Evolutionary conservation across 768 basidiomycete species (phyloP).

Genomic region (Porphyrellus cyaneotinctus): DNA sequence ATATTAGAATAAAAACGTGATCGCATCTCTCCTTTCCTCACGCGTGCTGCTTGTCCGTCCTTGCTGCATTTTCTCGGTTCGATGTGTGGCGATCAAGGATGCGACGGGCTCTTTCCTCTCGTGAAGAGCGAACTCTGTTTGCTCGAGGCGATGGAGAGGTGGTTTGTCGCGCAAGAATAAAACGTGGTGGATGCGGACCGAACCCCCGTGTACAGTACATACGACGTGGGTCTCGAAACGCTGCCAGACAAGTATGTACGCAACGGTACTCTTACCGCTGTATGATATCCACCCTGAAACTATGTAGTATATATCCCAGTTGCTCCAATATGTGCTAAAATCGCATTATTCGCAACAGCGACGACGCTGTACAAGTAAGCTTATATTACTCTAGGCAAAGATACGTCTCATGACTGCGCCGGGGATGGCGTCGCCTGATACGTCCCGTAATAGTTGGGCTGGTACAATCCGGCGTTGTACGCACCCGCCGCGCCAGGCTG

Average conservation of each 20-base stretch:
- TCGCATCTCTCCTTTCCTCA: neutral
- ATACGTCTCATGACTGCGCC: constrained; percentile 27
- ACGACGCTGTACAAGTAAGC: constrained; percentile 8
- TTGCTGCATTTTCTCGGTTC: constrained; percentile 11
- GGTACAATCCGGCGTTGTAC: constrained; percentile 23
- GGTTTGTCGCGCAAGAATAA: constrained; percentile 28
- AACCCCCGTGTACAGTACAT: neutral
- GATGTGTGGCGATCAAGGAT: constrained; percentile 6
- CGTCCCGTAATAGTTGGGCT: constrained; percentile 31
- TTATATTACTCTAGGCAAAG: constrained; percentile 20
- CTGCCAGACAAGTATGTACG: constrained; percentile 22
- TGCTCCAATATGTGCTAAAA: neutral
- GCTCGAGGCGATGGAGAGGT: constrained; percentile 29
- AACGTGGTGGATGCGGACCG: constrained; percentile 6
- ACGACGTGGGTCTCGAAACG: constrained; percentile 6
- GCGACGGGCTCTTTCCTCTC: constrained; percentile 26
- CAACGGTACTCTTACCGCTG: too few species aligned
- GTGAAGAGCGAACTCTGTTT: constrained; percentile 11
- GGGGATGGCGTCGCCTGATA: constrained; percentile 32
- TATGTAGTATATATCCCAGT: neutral
- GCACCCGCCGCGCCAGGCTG: constrained; percentile 19
- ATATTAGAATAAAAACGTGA: neutral
- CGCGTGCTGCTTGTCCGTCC: constrained; percentile 19
- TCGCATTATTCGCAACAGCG: constrained; percentile 21
- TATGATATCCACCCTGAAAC: neutral